Conservation (phyloP, 163 green algal genomes). For the Scenedesmus sp. region DNA sequence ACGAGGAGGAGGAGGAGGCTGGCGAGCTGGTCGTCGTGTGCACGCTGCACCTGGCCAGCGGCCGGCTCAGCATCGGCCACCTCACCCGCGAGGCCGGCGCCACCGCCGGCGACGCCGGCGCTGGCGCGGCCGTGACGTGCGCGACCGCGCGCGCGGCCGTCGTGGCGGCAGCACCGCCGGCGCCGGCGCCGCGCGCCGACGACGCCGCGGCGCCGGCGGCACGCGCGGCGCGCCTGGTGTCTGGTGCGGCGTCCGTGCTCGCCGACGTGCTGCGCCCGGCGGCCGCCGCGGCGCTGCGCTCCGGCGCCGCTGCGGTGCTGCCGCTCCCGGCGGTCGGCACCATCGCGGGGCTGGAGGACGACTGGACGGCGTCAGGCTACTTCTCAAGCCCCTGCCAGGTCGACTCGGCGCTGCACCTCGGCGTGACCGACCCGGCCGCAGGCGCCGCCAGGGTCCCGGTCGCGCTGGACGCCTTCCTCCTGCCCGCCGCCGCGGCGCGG, state of each 20-base stretch:
- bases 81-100: not conserved
- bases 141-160: slow-evolving; percentile 11
- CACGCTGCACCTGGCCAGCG: slow-evolving; percentile 41
- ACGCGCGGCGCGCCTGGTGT: not conserved
- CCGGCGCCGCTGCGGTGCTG: no score
- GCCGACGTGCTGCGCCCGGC: not conserved
- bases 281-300: slow-evolving; percentile 18
- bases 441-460: slow-evolving; percentile 78
- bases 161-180: not conserved
- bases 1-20: slow-evolving; percentile 4
- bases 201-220: no score
- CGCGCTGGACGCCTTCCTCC: slow-evolving; percentile 53
- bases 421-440: slow-evolving; percentile 59
- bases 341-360: not conserved
- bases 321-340: not conserved
- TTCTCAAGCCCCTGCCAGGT: slow-evolving; percentile 54
- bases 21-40: slow-evolving; percentile 34
- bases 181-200: not conserved
- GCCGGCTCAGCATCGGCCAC: slow-evolving; percentile 38
- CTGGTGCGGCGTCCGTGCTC: slow-evolving; percentile 6
- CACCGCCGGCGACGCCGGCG: not conserved
- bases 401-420: slow-evolving; percentile 79
- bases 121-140: not conserved
- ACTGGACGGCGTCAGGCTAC: slow-evolving; percentile 45
- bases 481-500: not conserved